Base-by-base conservation (phyloP, 2,329 filamentous ascomycete species). In the Colletotrichum cordylinicola region DNA sequence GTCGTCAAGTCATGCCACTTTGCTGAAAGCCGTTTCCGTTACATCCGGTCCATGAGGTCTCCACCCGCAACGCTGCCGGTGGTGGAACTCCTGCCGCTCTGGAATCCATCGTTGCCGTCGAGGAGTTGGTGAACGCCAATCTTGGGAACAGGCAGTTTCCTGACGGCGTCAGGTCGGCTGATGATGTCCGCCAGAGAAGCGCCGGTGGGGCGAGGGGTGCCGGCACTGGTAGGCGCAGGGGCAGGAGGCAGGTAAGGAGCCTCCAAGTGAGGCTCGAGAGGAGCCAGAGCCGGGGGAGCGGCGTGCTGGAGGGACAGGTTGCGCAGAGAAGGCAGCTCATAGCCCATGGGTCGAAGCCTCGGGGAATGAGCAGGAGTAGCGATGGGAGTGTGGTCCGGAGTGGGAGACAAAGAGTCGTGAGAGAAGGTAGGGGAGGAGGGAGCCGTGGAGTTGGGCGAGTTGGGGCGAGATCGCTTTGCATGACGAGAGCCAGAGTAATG, bases 361-460 rank as follows among this genome's bases (percentile, higher is more conserved):
- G 97, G 97, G 21, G 96, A 98, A 85, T 98, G 97, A 58, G 96
- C 96, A 6, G 96, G 96, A 7, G 96, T 99, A 33, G 96, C 96
- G 72, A 98, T 92, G n/a, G 96, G 96, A n/a, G 97, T 98, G 88
- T 98, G 96, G 82, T 98, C 96, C 13, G 96, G 97, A 2, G 96
- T 99, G 6, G 96, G 97, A 12, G 96, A 98, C 62, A 96, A 91
- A 13, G 96, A 98, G 85, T 98, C 96, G 86, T 98, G 96, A 3
- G 96, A 98, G 84, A 98, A 98, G 5, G 96, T 98, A 31, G 96
- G 96, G 37, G 96, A 98, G 31, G 96, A 98, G 24, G 97, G 97
- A 64, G 96, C 96, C 3, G 96, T 98, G 10, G 96, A 98, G 86
- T 98, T 95, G 69, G 96, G 97, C 43, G 96, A 98, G 84, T 96